Base-by-base conservation (phyloP, 805 yeast genomes). In the Metschnikowia henanensis region DNA sequence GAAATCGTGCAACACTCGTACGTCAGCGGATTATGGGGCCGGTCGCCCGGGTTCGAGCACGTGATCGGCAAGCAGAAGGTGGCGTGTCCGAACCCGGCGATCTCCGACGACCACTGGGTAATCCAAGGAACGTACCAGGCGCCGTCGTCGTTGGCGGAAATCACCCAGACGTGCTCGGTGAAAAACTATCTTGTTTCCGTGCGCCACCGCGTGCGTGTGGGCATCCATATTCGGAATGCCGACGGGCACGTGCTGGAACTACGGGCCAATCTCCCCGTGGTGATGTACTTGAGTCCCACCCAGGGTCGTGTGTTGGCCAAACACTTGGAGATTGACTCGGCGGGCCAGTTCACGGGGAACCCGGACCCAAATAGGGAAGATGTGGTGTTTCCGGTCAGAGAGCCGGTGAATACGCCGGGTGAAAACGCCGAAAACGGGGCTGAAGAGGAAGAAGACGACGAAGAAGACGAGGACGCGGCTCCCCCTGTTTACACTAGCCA, bases 171-270 rank as follows among this genome's bases (percentile, higher is more conserved):
- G 35, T 69, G 76, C 50, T 55, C 62, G 4, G 50, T 73, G 29
- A 66, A 65, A 35, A 61, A 71, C 43, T 64, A 67, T n/a, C 56
- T 74, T 39, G 53, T 77, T 23, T 64, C 60, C 37, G 75, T 77
- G 6, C 70, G 63, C 49, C 82, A 78, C 55, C 62, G 75, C 39
- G 58, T 78, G 30, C 61, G 74, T 5, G 52, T 78, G 5, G 55
- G 59, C n/a, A 66, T 78, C 12, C 73, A 72, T 40, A 57, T 78
- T 29, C 60, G 68, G 18, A 78, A 78, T 46, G 62, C 69, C 6
- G 76, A 68, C 46, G 81, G 81, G 13, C 81, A 76, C 54, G 59
- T 64, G 2, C 73, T 79, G 40, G 80, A 77, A 51, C 64, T 78
- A 25, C 62, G 79, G 38, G 79, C 82, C 9, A 77, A 76, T 48